Conservation (phyloP, 208 protist species). For the Naegleria gruberi region DNA sequence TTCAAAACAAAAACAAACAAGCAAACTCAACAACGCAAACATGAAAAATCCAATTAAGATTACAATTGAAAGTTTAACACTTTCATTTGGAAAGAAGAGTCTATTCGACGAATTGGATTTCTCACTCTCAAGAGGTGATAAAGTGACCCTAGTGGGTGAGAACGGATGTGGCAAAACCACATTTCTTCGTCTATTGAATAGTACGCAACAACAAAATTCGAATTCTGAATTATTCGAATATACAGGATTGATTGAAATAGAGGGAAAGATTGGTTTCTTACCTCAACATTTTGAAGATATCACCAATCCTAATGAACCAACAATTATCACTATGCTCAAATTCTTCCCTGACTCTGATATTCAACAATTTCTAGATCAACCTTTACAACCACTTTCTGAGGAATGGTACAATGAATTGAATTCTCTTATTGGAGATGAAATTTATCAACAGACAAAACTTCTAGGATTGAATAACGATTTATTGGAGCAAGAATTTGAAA, state of each 20-base stretch:
- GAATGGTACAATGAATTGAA: conserved; percentile 20
- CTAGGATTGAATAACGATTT: background rate
- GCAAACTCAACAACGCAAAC: background rate
- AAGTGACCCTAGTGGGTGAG: conserved; percentile 27
- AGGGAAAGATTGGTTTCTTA: conserved; percentile 16
- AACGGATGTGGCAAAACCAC: conserved; percentile 45
- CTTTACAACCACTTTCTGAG: background rate
- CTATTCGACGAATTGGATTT: conserved; percentile 16
- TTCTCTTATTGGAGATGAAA: background rate
- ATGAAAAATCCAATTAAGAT: conserved; percentile 12
- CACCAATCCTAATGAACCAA: background rate
- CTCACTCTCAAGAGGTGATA: background rate
- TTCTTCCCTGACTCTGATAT: background rate
- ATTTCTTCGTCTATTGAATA: conserved; percentile 30
- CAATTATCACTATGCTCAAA: background rate
- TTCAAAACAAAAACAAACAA: background rate
- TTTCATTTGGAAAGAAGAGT: background rate
- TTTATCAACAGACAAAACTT: conserved; percentile 4
- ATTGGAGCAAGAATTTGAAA: background rate
- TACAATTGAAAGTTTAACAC: background rate
- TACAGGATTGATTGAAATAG: background rate
- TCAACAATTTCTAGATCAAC: background rate
- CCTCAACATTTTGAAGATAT: conserved; percentile 23
- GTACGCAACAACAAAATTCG: too few species aligned
- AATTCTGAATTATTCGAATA: background rate